A percentile compares a stretch with the other conserved stretches of the same genome.
Conservation (phyloP, 2,329 filamentous ascomycete species). For the Blastomyces gilchristii region DNA sequence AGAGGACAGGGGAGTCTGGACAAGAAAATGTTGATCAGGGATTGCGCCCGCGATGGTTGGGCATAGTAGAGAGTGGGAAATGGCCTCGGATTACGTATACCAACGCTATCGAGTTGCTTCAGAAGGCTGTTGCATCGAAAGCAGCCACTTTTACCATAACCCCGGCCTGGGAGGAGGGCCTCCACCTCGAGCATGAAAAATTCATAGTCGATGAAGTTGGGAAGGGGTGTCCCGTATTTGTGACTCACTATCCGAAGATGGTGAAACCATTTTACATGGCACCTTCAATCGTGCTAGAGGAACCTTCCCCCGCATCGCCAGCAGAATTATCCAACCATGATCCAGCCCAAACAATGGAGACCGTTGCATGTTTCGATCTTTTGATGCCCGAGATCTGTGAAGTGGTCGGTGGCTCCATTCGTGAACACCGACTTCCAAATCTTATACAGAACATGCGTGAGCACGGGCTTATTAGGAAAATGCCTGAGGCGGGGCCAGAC, state of each 20-base stretch:
- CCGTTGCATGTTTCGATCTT: slow-evolving; percentile 84
- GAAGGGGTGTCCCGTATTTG: slow-evolving; percentile 62
- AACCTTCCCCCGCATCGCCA: slow-evolving; percentile 8
- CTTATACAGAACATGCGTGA: slow-evolving; percentile 61
- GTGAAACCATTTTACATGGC: slow-evolving; percentile 92
- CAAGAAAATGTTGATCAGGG: slow-evolving; percentile 31
- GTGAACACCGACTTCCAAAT: slow-evolving; percentile 63
- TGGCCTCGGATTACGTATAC: slow-evolving; percentile 83
- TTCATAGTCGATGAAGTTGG: slow-evolving; percentile 64
- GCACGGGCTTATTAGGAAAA: slow-evolving; percentile 47
- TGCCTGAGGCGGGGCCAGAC: slow-evolving; percentile 10
- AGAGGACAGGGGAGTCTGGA: slow-evolving; percentile 34
- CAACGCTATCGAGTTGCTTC: slow-evolving; percentile 60
- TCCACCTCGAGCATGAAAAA: slow-evolving; percentile 88
- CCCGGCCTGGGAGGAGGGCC: slow-evolving; percentile 60
- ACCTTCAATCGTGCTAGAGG: slow-evolving; percentile 34
- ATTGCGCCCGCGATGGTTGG: slow-evolving; percentile 61
- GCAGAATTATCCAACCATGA: not conserved
- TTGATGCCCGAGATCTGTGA: slow-evolving; percentile 78
- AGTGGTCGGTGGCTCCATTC: slow-evolving; percentile 78
- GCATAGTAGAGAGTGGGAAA: slow-evolving; percentile 42
- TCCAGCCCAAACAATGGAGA: slow-evolving; percentile 30
- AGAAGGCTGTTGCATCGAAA: slow-evolving; percentile 44
- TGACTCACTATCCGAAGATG: slow-evolving; percentile 80
- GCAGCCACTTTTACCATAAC: slow-evolving; percentile 52